Base-by-base conservation (phyloP, 164 flowering plant species). In the Kingdonia uniflora region DNA sequence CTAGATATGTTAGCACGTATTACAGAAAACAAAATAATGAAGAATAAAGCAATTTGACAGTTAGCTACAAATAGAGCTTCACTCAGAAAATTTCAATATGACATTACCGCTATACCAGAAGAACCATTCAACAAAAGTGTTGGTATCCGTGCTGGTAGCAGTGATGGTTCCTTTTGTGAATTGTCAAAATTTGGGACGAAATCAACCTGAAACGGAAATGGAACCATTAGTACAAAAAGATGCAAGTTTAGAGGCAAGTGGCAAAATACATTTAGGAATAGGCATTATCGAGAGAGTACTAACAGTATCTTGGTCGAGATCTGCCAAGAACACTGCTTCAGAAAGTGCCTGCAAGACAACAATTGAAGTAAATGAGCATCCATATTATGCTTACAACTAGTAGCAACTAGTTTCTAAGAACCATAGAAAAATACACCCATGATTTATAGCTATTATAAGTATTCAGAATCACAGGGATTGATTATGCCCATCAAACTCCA, bases 61-160 rank as follows among this genome's bases (percentile, higher is more conserved):
- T 3, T 29, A 29, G n/a, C 35, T 29, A 29, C 35, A 29, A 8
- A 29, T 4, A 29, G 35, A n/a, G n/a, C n/a, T n/a, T n/a, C n/a
- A n/a, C n/a, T n/a, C n/a, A n/a, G n/a, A n/a, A n/a, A n/a, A n/a
- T n/a, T n/a, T n/a, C n/a, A n/a, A n/a, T n/a, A n/a, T n/a, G n/a
- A 8, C 50, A 64, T 71, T 63, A 88, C 99, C 72, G 99, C 99
- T 68, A 92, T 92, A 60, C 99, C 99, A 64, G 95, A 82, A 64
- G 99, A 74, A 62, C 99, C 99, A 81, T 92, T 92, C 72, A 92
- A 67, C 71, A 92, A 57, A 33, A 92, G 65, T 57, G 69, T 73
- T 21, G 99, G 99, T 46, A 92, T 67, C 49, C 96, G 84, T 63
- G 96, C 84, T 60, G 99, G 99, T 54, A 92, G 68, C 56, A 92